A percentile compares a stretch with the other conserved stretches of the same genome.
These are phyloP conservation scores for Ottelia alismoides DNA, from an alignment of 106 monocot genomes.

Conservation along the genomic window DNA sequence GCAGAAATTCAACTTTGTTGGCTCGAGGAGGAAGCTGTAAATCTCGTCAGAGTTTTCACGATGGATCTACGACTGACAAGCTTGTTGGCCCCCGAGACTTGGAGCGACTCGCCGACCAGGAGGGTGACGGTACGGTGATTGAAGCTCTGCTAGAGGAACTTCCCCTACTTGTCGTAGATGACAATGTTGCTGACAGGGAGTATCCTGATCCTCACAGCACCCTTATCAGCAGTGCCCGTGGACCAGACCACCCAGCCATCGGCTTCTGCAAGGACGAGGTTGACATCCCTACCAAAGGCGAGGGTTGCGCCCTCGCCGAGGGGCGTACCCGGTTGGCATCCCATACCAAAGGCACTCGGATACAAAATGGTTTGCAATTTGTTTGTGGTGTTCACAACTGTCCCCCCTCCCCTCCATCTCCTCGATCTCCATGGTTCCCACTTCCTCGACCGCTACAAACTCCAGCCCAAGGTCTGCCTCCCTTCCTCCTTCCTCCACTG, in stretches of 20 bases:
- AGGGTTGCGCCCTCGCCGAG: no score
- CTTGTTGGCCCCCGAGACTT: background rate
- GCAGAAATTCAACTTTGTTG: background rate
- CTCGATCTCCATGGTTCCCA: no score
- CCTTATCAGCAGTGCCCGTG: background rate
- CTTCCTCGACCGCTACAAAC: no score
- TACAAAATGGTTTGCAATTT: no score
- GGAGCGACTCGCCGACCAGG: background rate
- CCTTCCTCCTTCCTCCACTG: no score
- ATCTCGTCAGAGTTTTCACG: background rate
- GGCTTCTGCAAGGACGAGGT: background rate
- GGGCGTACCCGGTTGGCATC: background rate
- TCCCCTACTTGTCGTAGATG: background rate
- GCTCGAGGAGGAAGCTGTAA: background rate
- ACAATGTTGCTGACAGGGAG: background rate
- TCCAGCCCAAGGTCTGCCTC: no score
- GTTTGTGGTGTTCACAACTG: no score
- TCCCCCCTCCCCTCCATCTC: no score
- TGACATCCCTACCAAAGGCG: background rate
- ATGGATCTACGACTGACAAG: background rate
- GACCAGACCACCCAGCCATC: background rate
- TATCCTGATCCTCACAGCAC: background rate
- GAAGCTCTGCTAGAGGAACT: background rate
- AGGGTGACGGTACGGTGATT: background rate
- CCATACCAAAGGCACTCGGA: background rate